A percentile compares a stretch with the other conserved stretches of the same genome.
Conservation (phyloP, 129 eudicot species). For the Oenanthe sinensis region DNA sequence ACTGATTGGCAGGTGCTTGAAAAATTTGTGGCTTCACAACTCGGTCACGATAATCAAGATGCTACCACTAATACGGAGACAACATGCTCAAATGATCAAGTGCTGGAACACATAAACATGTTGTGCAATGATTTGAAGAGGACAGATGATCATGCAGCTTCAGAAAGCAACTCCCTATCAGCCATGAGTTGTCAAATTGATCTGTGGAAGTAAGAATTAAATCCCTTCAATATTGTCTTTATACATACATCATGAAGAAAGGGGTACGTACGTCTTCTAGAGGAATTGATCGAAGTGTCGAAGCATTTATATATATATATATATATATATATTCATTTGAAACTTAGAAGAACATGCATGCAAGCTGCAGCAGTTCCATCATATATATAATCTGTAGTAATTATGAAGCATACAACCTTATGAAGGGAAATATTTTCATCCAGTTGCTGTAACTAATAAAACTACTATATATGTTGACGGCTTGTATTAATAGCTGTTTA, state of each 20-base stretch:
- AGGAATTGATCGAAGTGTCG: not conserved
- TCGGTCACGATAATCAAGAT: conserved; percentile 43
- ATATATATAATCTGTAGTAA: conserved; percentile 24
- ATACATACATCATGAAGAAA: not conserved
- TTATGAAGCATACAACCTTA: conserved; percentile 9
- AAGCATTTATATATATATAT: not conserved
- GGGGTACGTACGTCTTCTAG: not conserved
- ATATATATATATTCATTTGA: not conserved
- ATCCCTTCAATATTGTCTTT: not conserved
- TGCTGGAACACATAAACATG: conserved; percentile 43
- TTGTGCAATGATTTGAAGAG: conserved; percentile 36
- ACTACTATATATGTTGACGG: conserved; percentile 21
- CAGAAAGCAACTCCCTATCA: conserved; percentile 49
- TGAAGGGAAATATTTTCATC: conserved; percentile 7
- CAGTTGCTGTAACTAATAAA: conserved; percentile 38
- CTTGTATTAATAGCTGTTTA: conserved; percentile 9
- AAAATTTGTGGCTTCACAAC: conserved; percentile 77
- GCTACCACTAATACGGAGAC: conserved; percentile 22
- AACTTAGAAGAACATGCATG: not conserved
- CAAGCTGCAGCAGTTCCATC: not conserved
- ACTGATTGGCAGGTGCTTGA: conserved; percentile 85
- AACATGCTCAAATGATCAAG: conserved; percentile 26
- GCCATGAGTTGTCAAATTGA: conserved; percentile 52
- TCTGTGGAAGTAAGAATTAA: conserved; percentile 41
- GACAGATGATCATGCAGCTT: conserved; percentile 28